Base-by-base conservation (phyloP, 148 eudicot species). In the Agrostemma githago region DNA sequence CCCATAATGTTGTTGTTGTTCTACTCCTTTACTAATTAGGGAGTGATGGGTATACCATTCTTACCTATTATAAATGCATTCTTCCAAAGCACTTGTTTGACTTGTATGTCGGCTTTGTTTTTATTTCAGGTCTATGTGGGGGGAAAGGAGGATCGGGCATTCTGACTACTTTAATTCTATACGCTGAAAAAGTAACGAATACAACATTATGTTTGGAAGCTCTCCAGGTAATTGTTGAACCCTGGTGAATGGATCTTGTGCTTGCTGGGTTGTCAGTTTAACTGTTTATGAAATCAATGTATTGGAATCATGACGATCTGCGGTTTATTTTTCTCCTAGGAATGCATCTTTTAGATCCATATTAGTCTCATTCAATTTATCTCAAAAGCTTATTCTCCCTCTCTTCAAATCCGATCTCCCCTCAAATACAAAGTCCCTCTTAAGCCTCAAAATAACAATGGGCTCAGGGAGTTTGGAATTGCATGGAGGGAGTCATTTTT, bases 151-250 rank as follows among this genome's bases (percentile, higher is more conserved):
- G 74, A 75, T 76, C 87, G 59, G 88, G 99, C 71, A 74, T 92
- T 78, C 73, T 96, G 71, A 75, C 76, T 68, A 82, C 86, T 75
- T 81, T 96, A 82, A 78, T 92, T 80, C 90, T 78, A 20, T 82
- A 73, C 78, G 89, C 87, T 68, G 84, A 84, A 79, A 89, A 83
- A 78, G 82, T 75, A 70, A 79, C 83, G 63, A 86, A 75, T 74
- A 89, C 89, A 59, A 71, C 84, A 70, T 75, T 86, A 79, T 79
- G 85, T 82, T 80, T 88, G 70, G 99, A 96, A 85, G 92, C 97
- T 71, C 88, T 96, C 79, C 96, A 92, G 98, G 98, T 94, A 86
- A 81, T 38, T n/a, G 72, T 65, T 62, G 74, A 78, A 71, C 19
- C 61, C 39, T 39, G 6, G 7, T 63, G 46, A 2, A 4, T 72